Evolutionary conservation across 23 red algal genomes (phyloP), one percentile per base, ranked within the genome.

Genomic region (Gracilaria vermiculophylla): DNA sequence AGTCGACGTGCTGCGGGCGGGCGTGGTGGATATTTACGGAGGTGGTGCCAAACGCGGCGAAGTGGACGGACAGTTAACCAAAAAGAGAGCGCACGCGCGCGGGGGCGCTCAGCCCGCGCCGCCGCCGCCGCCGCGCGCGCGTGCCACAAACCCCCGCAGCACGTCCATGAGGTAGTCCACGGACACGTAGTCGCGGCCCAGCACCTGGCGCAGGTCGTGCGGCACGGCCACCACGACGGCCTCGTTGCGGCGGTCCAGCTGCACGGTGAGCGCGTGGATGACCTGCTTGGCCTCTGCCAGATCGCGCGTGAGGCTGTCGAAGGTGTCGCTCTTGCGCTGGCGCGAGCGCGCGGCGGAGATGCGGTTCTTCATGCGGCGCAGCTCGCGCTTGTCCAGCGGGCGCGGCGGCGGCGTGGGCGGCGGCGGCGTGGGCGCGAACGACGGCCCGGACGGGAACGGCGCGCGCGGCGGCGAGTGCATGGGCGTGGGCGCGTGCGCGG

Each of bases 331-430:
- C 61, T 85, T 85, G 15, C 80, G 39, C 21, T 85, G 80, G 7
- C 80, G 56, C 32, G 57, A 69, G 9, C 80, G 25, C 40, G 80
- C 80, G 7, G 80, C 80, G 14, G 57, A 69, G 28, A 85, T 85
- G 3, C 80, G 80, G 62, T 85, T 85, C 39, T 85, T 85, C 80
- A 85, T 85, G 0, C 80, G 80, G 21, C 80, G 80, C 36, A 85
- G 40, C 39, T 85, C 80, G 27, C 80, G 56, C 27, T 85, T 85
- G 49, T 85, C 80, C 39, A 54, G 53, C 48, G 62, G 34, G n/a
- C 35, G 37, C 32, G 57, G 57, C 36, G 43, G 31, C 15, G 77
- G 49, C 31, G 51, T 8, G 12, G 51, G 42, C n/a, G 80, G 35
- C 28, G 80, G 64, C 28, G 64, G 40, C 28, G 61, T 50, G 35